Percentiles rank a stretch among this genome's conserved stretches.
Conservation (phyloP, 2,329 filamentous ascomycete genomes). For the Diaporthe batatas region DNA sequence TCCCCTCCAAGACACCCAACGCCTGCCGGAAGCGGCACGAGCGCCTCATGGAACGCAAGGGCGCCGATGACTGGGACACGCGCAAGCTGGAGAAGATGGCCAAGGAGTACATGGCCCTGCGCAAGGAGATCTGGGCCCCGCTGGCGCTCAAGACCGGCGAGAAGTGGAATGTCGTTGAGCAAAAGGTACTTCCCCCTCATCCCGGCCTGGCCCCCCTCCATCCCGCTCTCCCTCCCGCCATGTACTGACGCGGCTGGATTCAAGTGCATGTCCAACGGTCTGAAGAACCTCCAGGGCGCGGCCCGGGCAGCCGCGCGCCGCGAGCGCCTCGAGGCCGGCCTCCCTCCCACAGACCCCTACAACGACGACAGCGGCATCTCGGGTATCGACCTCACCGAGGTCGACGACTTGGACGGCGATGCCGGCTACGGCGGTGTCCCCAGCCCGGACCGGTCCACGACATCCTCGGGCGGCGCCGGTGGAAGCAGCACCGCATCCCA, state of each 20-base stretch:
- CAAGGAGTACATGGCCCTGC: constrained; percentile 82
- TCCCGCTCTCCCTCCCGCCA: constrained; percentile 1
- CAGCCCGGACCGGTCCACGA: constrained; percentile 63
- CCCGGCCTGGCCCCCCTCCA: background rate
- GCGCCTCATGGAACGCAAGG: constrained; percentile 81
- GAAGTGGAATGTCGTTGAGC: constrained; percentile 80
- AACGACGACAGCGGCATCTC: constrained; percentile 81
- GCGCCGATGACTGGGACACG: constrained; percentile 83
- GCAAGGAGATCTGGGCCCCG: constrained; percentile 84
- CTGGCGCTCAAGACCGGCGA: constrained; percentile 83
- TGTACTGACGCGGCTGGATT: constrained; percentile 40
- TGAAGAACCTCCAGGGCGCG: constrained; percentile 83
- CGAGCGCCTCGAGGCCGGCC: constrained; percentile 68
- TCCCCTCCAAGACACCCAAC: constrained; percentile 82
- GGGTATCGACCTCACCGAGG: constrained; percentile 69
- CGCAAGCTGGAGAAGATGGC: constrained; percentile 81
- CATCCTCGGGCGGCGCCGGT: constrained; percentile 57
- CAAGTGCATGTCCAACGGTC: constrained; percentile 85
- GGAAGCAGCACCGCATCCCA: constrained; percentile 47
- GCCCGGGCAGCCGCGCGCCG: constrained; percentile 75
- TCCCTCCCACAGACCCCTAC: constrained; percentile 61
- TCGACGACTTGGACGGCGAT: constrained; percentile 69
- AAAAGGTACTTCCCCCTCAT: constrained; percentile 64
- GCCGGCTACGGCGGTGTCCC: constrained; percentile 59
- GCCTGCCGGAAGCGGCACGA: constrained; percentile 93